Evolutionary conservation across 345 rosid species (phyloP).

Genomic region (Carallia brachiata): DNA sequence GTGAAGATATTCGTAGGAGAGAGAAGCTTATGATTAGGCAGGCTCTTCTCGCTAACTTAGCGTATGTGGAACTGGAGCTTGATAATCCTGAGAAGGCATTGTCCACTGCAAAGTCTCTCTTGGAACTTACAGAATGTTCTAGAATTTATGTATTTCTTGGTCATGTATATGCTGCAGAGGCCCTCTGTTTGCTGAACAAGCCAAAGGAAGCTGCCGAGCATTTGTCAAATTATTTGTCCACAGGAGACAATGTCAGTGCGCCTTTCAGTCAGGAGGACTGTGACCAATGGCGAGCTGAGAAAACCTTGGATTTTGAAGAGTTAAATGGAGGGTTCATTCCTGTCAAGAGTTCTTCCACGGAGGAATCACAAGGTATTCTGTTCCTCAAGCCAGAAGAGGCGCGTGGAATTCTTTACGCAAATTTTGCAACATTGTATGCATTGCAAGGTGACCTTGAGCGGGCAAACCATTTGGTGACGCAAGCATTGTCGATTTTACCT

Average conservation of each 20-base stretch:
- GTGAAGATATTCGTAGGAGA: slow-evolving; percentile 44
- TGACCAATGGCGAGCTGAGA: slow-evolving; percentile 55
- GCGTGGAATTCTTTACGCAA: slow-evolving; percentile 70
- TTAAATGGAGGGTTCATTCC: slow-evolving; percentile 39
- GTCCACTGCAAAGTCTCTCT: slow-evolving; percentile 58
- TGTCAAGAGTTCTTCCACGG: slow-evolving; percentile 29
- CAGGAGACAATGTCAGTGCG: slow-evolving; percentile 53
- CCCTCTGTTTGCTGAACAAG: slow-evolving; percentile 80
- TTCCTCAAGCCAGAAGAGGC: slow-evolving; percentile 88
- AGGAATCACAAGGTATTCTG: slow-evolving; percentile 33
- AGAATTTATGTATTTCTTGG: slow-evolving; percentile 70
- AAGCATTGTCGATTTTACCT: slow-evolving; percentile 62
- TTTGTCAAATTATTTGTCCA: slow-evolving; percentile 61
- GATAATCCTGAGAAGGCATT: slow-evolving; percentile 85
- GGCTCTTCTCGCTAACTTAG: slow-evolving; percentile 72
- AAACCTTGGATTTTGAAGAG: slow-evolving; percentile 62
- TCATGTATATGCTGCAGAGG: slow-evolving; percentile 88
- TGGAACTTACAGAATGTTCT: slow-evolving; percentile 67
- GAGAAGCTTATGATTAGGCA: slow-evolving; percentile 66
- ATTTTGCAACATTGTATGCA: slow-evolving; percentile 69
- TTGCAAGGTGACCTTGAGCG: slow-evolving; percentile 68
- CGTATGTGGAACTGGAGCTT: slow-evolving; percentile 80
- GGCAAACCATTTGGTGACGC: slow-evolving; percentile 56
- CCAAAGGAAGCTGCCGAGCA: slow-evolving; percentile 79
- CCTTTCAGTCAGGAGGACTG: slow-evolving; percentile 74